phyloP scores from a whole-genome alignment of 257 asterid genomes.

The Lycium barbarum region DNA sequence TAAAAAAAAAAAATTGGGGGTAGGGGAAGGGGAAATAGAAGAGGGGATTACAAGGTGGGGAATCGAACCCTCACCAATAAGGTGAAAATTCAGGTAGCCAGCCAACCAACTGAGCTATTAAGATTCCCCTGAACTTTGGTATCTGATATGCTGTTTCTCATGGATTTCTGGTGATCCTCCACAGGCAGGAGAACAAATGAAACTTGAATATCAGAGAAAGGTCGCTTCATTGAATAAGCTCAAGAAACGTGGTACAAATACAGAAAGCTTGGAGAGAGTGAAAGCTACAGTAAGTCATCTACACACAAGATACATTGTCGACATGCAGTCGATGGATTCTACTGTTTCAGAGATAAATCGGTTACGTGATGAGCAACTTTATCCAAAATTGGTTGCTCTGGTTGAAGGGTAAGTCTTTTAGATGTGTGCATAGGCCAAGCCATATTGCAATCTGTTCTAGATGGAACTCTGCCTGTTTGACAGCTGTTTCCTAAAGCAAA shows the following conservation, averaged over 20 bases:
- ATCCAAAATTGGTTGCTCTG: slow-evolving; percentile 82
- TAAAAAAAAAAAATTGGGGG: too few relatives aligned
- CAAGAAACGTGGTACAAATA: slow-evolving; percentile 77
- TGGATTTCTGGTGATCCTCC: slow-evolving; percentile 31
- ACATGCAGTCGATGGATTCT: slow-evolving; percentile 99
- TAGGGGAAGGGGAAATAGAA: too few relatives aligned
- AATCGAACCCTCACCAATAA: too few relatives aligned
- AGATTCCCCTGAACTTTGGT: background rate
- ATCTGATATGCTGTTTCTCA: slow-evolving; percentile 18
- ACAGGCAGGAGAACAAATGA: slow-evolving; percentile 98
- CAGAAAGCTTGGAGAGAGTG: slow-evolving; percentile 82
- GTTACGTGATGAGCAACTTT: slow-evolving; percentile 85
- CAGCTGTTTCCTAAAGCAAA: slow-evolving; percentile 6
- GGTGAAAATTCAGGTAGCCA: too few relatives aligned
- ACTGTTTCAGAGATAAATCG: slow-evolving; percentile 92
- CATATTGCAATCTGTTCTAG: slow-evolving; percentile 9
- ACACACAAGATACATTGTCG: slow-evolving; percentile 97
- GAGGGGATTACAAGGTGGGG: too few relatives aligned
- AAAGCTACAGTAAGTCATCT: slow-evolving; percentile 97
- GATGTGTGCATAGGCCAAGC: slow-evolving; percentile 12
- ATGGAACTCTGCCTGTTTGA: slow-evolving; percentile 3
- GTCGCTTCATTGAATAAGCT: slow-evolving; percentile 78
- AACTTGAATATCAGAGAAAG: slow-evolving; percentile 84
- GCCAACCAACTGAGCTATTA: too few relatives aligned
- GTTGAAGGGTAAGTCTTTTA: slow-evolving; percentile 82